Evolutionary conservation across 2,329 filamentous ascomycete species (phyloP), one percentile per base, ranked within the genome.

Genomic region (Ceratocystis colombiana): DNA sequence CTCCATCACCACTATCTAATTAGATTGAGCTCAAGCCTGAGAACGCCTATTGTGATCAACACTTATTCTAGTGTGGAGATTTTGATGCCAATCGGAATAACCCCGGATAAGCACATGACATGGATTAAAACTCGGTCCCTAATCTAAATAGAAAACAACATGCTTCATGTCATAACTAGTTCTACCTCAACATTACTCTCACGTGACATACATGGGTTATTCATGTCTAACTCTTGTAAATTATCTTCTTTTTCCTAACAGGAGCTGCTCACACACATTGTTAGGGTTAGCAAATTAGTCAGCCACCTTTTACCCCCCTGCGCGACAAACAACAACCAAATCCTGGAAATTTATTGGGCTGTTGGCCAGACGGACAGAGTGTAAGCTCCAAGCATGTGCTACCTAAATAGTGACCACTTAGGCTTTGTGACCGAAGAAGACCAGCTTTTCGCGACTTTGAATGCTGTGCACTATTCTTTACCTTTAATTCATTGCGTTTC

Each of bases 331-430:
- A 22, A 50, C 30, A 33, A 7, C 33, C 48, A 22, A 53, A 53
- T 28, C 3, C 48, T 53, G 6, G 8, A 15, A 61, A 33, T 41
- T 33, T 41, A 61, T 41, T 61, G 48, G 37, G 48, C 10, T 53
- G 22, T 53, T 53, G 25, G 48, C 48, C 15, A 53, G 48, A 25
- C 48, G 48, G 48, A 53, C 48, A 53, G 20, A 53, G 48, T 53
- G 57, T 61, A 33, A 41, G 33, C 57, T 61, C 33, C 28, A 41
- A n/a, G 25, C 28, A 41, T 61, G 33, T 30, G 57, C 28, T 25
- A 53, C 25, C 48, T 53, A 25, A 25, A 53, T 28, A 41, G 48
- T 53, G 12, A 53, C 25, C 48, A 15, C 22, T 53, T 59, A 20
- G 33, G 55, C 55, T 37, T 8, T 59, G 53, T 15, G 55, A 37